Evolutionary conservation across 495 filamentous ascomycete species (phyloP).

Genomic region (Penicillium pancosmium): DNA sequence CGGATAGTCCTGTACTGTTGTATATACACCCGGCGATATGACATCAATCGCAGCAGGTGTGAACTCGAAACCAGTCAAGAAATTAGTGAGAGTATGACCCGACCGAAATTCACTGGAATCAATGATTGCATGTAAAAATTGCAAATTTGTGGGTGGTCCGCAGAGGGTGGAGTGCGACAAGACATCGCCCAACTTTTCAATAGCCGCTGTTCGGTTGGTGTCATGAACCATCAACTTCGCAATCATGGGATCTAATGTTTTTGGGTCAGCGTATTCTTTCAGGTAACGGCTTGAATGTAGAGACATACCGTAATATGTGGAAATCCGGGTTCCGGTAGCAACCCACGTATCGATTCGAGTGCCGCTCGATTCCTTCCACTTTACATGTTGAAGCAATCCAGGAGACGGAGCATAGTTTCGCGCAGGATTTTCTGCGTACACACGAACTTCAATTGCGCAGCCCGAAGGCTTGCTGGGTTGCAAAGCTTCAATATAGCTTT

Average conservation of each 20-base stretch:
- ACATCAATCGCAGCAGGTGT: slow-evolving; percentile 57
- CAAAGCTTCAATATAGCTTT: slow-evolving; percentile 32
- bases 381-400: slow-evolving; percentile 57
- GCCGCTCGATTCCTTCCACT: slow-evolving; percentile 47
- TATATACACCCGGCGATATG: slow-evolving; percentile 57
- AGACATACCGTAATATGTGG: slow-evolving; percentile 48
- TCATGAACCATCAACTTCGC: slow-evolving; percentile 63
- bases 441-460: slow-evolving; percentile 59
- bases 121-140: slow-evolving; percentile 51
- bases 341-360: slow-evolving; percentile 66
- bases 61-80: slow-evolving; percentile 53
- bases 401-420: slow-evolving; percentile 59
- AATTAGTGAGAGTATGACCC: slow-evolving; percentile 59
- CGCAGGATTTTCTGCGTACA: slow-evolving; percentile 64
- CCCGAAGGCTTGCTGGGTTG: slow-evolving; percentile 41
- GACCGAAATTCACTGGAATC: slow-evolving; percentile 42
- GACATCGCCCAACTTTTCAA: slow-evolving; percentile 45
- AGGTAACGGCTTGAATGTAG: too few species aligned
- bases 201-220: slow-evolving; percentile 41
- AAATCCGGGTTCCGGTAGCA: slow-evolving; percentile 54
- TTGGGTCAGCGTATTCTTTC: too few species aligned
- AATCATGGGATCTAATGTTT: slow-evolving; percentile 43
- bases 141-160: slow-evolving; percentile 60
- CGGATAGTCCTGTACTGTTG: slow-evolving; percentile 60
- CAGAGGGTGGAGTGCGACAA: slow-evolving; percentile 48